A percentile compares a stretch with the other conserved stretches of the same genome.
Evolutionary conservation across 805 yeast species (phyloP).

Genomic region (Dipodascus geniculatus): DNA sequence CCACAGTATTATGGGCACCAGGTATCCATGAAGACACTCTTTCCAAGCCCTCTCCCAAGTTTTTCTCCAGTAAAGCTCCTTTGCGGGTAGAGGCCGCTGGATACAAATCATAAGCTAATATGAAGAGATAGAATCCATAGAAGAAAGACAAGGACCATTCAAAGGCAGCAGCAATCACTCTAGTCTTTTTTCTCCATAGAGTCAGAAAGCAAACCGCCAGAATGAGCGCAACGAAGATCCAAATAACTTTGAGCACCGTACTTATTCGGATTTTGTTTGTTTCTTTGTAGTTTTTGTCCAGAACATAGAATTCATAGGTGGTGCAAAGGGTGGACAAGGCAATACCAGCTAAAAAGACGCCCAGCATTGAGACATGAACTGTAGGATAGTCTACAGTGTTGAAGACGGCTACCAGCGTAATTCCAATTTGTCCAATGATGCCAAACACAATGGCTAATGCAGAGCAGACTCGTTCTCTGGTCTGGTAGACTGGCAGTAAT

Average conservation of each 20-base stretch:
- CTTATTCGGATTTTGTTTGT: conserved; percentile 28
- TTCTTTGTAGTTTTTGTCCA: conserved; percentile 33
- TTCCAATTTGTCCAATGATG: conserved; percentile 55
- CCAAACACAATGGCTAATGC: conserved; percentile 37
- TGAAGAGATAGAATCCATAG: conserved; percentile 58
- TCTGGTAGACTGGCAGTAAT: conserved; percentile 40
- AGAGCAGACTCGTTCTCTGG: conserved; percentile 31
- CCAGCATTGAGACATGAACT: conserved; percentile 55
- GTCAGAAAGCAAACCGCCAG: conserved; percentile 63
- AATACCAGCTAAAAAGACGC: conserved; percentile 55
- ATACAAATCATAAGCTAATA: conserved; percentile 58
- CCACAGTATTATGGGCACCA: conserved; percentile 1
- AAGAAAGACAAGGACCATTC: conserved; percentile 87
- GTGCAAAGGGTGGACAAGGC: conserved; percentile 41
- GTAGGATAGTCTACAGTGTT: conserved; percentile 45
- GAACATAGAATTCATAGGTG: conserved; percentile 33
- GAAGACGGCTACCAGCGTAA: conserved; percentile 62
- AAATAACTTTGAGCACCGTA: conserved; percentile 41
- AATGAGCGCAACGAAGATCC: conserved; percentile 55
- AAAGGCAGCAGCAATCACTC: conserved; percentile 44
- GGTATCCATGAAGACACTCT: conserved; percentile 9
- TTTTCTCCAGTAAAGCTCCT: conserved; percentile 16
- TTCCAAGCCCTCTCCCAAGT: conserved; percentile 4
- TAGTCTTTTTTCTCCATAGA: conserved; percentile 22
- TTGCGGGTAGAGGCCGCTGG: conserved; percentile 39